These are phyloP conservation scores for Tuber aestivum DNA, from an alignment of 495 filamentous ascomycete genomes.

Conservation along the genomic window DNA sequence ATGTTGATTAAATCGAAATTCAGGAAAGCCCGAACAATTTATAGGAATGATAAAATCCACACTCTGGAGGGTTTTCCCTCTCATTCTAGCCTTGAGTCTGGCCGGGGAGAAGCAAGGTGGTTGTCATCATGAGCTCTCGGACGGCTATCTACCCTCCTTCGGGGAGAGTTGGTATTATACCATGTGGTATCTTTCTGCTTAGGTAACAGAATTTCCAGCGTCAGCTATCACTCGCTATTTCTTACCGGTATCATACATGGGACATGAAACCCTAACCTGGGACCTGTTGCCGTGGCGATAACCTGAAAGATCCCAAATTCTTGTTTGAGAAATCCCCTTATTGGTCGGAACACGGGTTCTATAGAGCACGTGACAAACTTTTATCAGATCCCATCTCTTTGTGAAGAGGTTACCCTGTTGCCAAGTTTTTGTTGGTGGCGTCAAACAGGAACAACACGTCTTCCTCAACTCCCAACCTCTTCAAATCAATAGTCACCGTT, in stretches of 20 bases:
- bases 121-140: background rate
- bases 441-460: background rate
- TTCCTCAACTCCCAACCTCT: background rate
- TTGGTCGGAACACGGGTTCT: background rate
- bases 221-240: background rate
- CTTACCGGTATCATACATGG: background rate
- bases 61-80: too few species aligned
- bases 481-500: background rate
- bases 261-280: background rate
- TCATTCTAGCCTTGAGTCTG: too few species aligned
- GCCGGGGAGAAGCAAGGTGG: too few species aligned
- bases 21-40: too few species aligned
- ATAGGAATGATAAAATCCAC: too few species aligned
- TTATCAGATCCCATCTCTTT: background rate
- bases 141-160: too few species aligned
- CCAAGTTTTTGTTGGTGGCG: background rate
- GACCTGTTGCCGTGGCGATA: background rate
- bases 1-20: too few species aligned
- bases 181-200: background rate
- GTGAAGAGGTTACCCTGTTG: background rate
- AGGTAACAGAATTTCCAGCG: background rate
- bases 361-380: background rate
- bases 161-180: too few species aligned
- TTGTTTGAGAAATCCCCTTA: background rate
- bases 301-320: too few species aligned